These are phyloP conservation scores for Erysimum cheiranthoides DNA, from an alignment of 345 rosid genomes.

Conservation along the genomic window DNA sequence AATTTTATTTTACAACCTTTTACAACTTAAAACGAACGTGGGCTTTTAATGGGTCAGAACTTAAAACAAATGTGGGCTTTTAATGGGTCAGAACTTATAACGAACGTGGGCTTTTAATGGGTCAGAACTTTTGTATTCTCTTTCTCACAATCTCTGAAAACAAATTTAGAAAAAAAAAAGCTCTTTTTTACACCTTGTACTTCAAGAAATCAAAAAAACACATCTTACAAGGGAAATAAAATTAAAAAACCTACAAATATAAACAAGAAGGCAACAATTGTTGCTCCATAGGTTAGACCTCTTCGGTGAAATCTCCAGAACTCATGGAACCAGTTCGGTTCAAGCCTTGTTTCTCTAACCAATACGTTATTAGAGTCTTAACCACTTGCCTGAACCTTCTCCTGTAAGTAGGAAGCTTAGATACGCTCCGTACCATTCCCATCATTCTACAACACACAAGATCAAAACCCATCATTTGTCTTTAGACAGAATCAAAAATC, in stretches of 20 bases:
- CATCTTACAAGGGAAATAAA: not conserved
- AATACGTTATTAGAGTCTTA: slow-evolving; percentile 58
- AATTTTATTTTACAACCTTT: not conserved
- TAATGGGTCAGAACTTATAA: slow-evolving; percentile 1
- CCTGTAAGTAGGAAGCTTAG: slow-evolving; percentile 77
- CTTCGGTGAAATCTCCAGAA: slow-evolving; percentile 50
- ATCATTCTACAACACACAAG: slow-evolving; percentile 58
- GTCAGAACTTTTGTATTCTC: slow-evolving; percentile 1
- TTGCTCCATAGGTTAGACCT: slow-evolving; percentile 28
- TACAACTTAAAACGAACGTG: not conserved
- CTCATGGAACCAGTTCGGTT: slow-evolving; percentile 47
- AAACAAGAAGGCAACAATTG: not conserved
- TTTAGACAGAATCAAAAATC: not conserved
- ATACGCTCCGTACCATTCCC: slow-evolving; percentile 64
- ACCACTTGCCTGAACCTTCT: slow-evolving; percentile 72
- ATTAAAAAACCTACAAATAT: not conserved
- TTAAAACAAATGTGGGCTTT: not conserved
- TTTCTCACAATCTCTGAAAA: not conserved
- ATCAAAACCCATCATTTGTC: not conserved
- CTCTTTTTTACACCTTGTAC: slow-evolving; percentile 1
- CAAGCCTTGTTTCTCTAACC: slow-evolving; percentile 51
- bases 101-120: slow-evolving; percentile 2
- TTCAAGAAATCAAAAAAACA: not conserved
- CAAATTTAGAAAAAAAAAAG: not conserved
- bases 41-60: slow-evolving; percentile 14